Conservation (phyloP, 2,329 filamentous ascomycete species). For the Claviceps pazoutovae region DNA sequence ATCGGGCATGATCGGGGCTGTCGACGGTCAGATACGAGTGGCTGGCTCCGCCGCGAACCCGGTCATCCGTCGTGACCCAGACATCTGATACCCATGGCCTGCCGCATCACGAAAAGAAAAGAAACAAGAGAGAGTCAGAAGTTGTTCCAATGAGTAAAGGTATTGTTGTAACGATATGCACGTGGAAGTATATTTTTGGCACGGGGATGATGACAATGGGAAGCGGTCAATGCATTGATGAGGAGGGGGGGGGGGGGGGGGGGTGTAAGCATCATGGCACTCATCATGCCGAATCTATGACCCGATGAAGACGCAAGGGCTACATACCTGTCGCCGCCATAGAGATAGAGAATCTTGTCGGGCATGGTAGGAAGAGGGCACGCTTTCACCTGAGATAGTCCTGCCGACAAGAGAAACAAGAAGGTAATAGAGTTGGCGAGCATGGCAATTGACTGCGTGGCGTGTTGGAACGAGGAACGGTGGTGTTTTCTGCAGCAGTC, state of each 20-base stretch:
- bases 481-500: neutral
- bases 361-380: conserved; percentile 5
- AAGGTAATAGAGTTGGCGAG: neutral
- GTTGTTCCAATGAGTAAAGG: neutral
- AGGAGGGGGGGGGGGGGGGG: neutral
- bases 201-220: neutral
- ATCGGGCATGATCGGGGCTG: conserved; percentile 32
- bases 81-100: conserved; percentile 44
- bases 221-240: neutral
- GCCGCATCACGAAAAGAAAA: conserved; percentile 1
- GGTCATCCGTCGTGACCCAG: conserved; percentile 61
- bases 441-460: neutral
- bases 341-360: conserved; percentile 20
- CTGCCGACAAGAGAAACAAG: neutral
- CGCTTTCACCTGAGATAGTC: neutral
- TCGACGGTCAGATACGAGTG: conserved; percentile 32
- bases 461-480: neutral
- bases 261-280: neutral
- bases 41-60: conserved; percentile 62
- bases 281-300: neutral
- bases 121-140: neutral
- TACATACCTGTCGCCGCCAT: conserved; percentile 26
- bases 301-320: neutral
- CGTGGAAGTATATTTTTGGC: neutral
- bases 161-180: neutral